Evolutionary conservation across 352 stramenopile genomes (phyloP), one percentile per base, ranked within the genome.

Genomic region (Phytophthora colocasiae): DNA sequence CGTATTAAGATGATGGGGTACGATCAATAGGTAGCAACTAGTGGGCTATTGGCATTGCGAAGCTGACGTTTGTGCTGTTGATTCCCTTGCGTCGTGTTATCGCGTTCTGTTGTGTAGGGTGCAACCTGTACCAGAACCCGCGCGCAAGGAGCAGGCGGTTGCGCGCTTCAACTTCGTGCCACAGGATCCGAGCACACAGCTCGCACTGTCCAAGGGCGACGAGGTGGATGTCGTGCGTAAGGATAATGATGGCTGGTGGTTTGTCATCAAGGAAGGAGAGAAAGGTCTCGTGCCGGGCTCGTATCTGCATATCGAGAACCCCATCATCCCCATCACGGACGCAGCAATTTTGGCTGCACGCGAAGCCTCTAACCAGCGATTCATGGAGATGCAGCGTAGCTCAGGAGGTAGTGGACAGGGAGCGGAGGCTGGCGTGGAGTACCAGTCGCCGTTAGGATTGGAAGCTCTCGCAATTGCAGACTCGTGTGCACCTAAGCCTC

Each of bases 221-320:
- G 68, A 81, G 24, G 70, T 95, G 46, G 75, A 89, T 46, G 81
- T 95, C 31, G 85, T 95, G 63, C 86, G 86, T 45, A 95, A 93
- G 68, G 86, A 95, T 59, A 77, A 70, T 48, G 86, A 95, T 50
- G 86, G 86, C 57, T 95, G 86, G 86, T 95, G 86, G 86, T 91
- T 95, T 58, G 85, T 95, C 26, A 67, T 83, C 17, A 81, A 91
- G 31, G 80, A 91, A 47, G 80, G 78, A 58, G 83, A 93, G 65
- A 92, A 93, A 51, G 86, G 86, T 0, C 75, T 95, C 31, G 86
- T 95, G n/a, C 86, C 86, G 0, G 86, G 84, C 10, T 87, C 84
- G 22, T 95, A 93, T 49, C 34, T 95, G 48, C 71, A 77, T 24
- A 79, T 93, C 46, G 84, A 92, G 52, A 87, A 89, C 53, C 82